These are phyloP conservation scores for Trichoderma koningiopsis DNA, from an alignment of 2,329 filamentous ascomycete species.

Conservation along the genomic window DNA sequence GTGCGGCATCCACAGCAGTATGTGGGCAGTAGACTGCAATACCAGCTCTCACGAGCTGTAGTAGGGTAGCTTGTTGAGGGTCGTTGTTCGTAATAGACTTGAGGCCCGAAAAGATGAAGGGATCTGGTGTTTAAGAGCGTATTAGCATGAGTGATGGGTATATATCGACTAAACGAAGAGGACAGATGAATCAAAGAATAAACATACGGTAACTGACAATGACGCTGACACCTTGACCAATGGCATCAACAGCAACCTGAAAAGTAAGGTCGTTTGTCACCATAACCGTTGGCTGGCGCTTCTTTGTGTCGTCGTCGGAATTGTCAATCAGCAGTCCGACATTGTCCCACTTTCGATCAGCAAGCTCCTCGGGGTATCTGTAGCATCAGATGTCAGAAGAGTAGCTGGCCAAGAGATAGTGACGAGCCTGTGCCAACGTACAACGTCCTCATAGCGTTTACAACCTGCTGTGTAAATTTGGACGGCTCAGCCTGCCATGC, in stretches of 20 bases:
- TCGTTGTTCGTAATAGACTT: slow-evolving; percentile 85
- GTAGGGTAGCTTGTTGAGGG: slow-evolving; percentile 81
- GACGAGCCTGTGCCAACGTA: slow-evolving; percentile 47
- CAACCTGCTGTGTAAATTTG: slow-evolving; percentile 61
- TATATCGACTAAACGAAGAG: background rate
- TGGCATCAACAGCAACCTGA: slow-evolving; percentile 87
- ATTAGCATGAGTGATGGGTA: background rate
- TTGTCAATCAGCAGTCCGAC: slow-evolving; percentile 74
- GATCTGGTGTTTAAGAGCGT: slow-evolving; percentile 61
- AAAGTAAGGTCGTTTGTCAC: slow-evolving; percentile 87
- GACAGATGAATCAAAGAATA: background rate
- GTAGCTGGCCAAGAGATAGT: background rate
- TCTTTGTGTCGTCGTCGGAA: slow-evolving; percentile 39
- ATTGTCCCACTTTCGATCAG: slow-evolving; percentile 92
- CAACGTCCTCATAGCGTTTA: slow-evolving; percentile 78
- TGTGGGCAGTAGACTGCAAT: slow-evolving; percentile 97
- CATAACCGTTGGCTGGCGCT: slow-evolving; percentile 46
- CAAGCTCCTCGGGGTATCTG: slow-evolving; percentile 86
- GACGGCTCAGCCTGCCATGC: slow-evolving; percentile 45
- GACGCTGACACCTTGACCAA: slow-evolving; percentile 72
- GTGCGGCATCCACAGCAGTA: slow-evolving; percentile 87
- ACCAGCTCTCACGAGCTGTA: slow-evolving; percentile 79
- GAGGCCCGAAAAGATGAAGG: slow-evolving; percentile 91
- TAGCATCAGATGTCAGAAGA: background rate
- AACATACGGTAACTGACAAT: slow-evolving; percentile 82